A percentile compares a stretch with the other conserved stretches of the same genome.
phyloP scores from a whole-genome alignment of 306 rosid genomes.

The Cyamopsis tetragonoloba region DNA sequence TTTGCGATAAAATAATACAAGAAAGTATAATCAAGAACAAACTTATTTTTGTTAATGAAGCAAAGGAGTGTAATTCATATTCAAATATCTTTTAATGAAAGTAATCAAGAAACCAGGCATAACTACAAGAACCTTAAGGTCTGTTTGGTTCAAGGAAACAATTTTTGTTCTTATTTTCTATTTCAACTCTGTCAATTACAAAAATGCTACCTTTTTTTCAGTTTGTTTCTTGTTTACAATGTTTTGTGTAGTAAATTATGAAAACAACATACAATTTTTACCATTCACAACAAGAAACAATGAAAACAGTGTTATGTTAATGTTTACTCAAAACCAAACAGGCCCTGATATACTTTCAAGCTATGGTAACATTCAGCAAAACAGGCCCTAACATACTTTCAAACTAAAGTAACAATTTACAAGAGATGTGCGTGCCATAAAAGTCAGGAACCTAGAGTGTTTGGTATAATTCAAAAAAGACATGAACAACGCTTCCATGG shows the following conservation, averaged over 20 bases:
- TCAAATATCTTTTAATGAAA: neutral
- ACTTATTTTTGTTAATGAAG: neutral
- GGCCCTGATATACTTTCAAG: neutral
- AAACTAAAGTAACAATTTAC: neutral
- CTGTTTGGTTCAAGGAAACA: neutral
- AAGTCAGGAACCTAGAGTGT: constrained; percentile 8
- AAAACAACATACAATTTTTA: neutral
- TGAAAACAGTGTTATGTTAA: no score
- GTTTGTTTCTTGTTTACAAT: neutral
- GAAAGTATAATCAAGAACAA: neutral
- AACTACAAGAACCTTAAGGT: neutral
- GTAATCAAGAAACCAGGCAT: constrained; percentile 1
- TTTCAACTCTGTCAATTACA: neutral
- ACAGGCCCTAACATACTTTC: neutral
- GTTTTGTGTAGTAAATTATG: neutral
- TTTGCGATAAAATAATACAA: neutral
- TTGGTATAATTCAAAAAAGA: constrained; percentile 13
- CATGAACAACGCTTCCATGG: neutral
- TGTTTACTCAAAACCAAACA: no score
- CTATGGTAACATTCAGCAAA: neutral
- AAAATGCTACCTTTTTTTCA: neutral
- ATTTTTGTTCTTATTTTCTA: neutral
- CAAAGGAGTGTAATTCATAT: neutral
- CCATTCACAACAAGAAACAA: no score
- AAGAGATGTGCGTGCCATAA: neutral